Conservation (phyloP, 1,284 basidiomycete species). For the Austroboletus novae-zelandiae region DNA sequence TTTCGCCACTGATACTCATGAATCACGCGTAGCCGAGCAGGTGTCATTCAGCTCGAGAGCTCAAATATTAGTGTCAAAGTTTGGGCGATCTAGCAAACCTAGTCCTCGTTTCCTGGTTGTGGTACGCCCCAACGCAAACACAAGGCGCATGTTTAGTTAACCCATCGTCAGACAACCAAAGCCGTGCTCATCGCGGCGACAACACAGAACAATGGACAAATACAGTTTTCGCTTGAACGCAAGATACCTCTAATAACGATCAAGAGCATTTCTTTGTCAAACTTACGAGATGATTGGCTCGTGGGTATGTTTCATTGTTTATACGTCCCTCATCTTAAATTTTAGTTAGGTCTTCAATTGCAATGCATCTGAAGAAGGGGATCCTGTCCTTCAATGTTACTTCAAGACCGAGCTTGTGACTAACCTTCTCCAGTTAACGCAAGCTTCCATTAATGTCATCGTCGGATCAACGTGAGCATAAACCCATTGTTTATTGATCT, state of each 20-base stretch:
- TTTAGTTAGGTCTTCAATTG: constrained; percentile 61
- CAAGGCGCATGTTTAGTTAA: constrained; percentile 3
- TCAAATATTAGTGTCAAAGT: constrained; percentile 85
- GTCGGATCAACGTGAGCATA: constrained; percentile 71
- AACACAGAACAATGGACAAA: constrained; percentile 63
- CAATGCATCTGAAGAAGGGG: constrained; percentile 85
- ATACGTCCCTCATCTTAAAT: not conserved
- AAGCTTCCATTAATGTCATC: constrained; percentile 72
- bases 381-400: constrained; percentile 86
- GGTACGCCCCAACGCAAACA: constrained; percentile 47
- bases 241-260: constrained; percentile 91
- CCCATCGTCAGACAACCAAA: constrained; percentile 70
- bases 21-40: constrained; percentile 51
- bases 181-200: constrained; percentile 84
- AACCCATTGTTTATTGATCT: not conserved
- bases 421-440: constrained; percentile 79
- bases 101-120: constrained; percentile 90
- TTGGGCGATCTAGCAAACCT: constrained; percentile 87
- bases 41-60: constrained; percentile 86
- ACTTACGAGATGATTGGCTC: constrained; percentile 93
- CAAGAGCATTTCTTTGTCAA: constrained; percentile 83
- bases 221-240: constrained; percentile 71
- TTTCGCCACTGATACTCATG: constrained; percentile 1
- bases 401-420: constrained; percentile 97
- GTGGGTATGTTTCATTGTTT: constrained; percentile 41